These are phyloP conservation scores for Malassezia japonica DNA, from an alignment of 1,284 basidiomycete species.

Conservation along the genomic window DNA sequence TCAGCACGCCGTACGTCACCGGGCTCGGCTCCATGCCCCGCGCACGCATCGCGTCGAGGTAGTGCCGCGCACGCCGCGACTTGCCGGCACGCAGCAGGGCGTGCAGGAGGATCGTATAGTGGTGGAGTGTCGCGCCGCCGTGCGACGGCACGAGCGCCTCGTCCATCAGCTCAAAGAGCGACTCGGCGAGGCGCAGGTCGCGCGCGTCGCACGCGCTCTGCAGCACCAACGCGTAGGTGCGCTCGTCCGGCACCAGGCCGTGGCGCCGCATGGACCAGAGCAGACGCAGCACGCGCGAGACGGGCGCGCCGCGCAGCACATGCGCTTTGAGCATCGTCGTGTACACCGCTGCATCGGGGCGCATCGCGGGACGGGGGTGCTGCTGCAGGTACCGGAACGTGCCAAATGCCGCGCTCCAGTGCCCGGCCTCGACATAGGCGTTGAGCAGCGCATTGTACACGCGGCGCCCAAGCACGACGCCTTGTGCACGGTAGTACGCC, in stretches of 20 bases:
- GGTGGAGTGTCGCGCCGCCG: slow-evolving; percentile 52
- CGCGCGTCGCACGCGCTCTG: slow-evolving; percentile 73
- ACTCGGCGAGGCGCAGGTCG: slow-evolving; percentile 59
- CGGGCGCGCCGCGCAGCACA: slow-evolving; percentile 68
- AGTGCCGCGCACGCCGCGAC: slow-evolving; percentile 56
- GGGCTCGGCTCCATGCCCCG: slow-evolving; percentile 63
- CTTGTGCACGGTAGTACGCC: slow-evolving; percentile 2
- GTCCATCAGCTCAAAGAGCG: slow-evolving; percentile 54
- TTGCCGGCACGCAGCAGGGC: slow-evolving; percentile 62
- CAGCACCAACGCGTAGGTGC: slow-evolving; percentile 68
- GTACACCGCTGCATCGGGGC: slow-evolving; percentile 24
- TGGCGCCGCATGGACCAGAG: slow-evolving; percentile 58
- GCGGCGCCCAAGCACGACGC: slow-evolving; percentile 2
- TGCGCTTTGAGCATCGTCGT: slow-evolving; percentile 75
- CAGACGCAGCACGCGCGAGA: slow-evolving; percentile 58
- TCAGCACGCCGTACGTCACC: slow-evolving; percentile 63
- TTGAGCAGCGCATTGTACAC: slow-evolving; percentile 61
- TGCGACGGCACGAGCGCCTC: slow-evolving; percentile 11
- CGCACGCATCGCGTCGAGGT: slow-evolving; percentile 65
- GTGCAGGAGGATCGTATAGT: slow-evolving; percentile 74
- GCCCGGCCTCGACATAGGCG: slow-evolving; percentile 69
- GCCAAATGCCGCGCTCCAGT: slow-evolving; percentile 65
- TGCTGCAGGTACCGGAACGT: slow-evolving; percentile 60
- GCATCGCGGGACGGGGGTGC: slow-evolving; percentile 19
- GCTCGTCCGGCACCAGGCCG: slow-evolving; percentile 56